phyloP scores from a whole-genome alignment of 148 eudicot species.

The Vaccinium darrowii region DNA sequence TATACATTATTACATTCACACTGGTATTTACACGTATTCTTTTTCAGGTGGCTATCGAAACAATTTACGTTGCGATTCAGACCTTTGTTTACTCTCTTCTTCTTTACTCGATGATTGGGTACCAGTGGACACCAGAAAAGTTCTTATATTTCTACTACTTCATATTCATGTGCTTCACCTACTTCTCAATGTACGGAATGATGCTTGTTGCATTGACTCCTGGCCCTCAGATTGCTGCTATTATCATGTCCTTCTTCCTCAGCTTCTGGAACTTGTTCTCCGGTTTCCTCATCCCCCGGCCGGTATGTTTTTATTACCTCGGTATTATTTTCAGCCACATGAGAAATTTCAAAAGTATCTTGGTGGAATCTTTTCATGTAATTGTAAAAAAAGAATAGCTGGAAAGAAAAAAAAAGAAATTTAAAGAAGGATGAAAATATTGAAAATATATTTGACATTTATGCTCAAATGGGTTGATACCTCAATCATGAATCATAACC shows the following conservation, averaged over 20 bases:
- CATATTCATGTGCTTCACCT: slow-evolving; percentile 43
- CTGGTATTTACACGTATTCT: not conserved
- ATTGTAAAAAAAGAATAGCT: not conserved
- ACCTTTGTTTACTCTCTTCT: slow-evolving; percentile 40
- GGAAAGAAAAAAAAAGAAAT: not conserved
- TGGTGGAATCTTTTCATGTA: not conserved
- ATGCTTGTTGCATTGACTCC: slow-evolving; percentile 57
- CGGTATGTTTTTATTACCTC: slow-evolving; percentile 21
- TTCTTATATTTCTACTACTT: slow-evolving; percentile 44
- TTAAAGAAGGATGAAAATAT: not conserved
- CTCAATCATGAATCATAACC: not conserved
- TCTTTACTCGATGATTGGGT: slow-evolving; percentile 47
- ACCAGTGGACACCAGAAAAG: slow-evolving; percentile 25
- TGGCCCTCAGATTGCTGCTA: slow-evolving; percentile 39
- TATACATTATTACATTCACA: not conserved
- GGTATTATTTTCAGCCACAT: not conserved
- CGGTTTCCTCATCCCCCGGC: slow-evolving; percentile 45
- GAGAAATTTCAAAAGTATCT: not conserved
- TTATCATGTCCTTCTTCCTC: slow-evolving; percentile 49
- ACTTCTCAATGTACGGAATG: slow-evolving; percentile 51
- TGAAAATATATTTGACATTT: not conserved
- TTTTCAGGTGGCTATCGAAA: slow-evolving; percentile 32
- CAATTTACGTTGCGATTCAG: slow-evolving; percentile 34
- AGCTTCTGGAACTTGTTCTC: slow-evolving; percentile 53
- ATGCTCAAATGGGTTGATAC: not conserved